Conservation (phyloP, 208 protist genomes). For the Trypanosoma boissoni region DNA sequence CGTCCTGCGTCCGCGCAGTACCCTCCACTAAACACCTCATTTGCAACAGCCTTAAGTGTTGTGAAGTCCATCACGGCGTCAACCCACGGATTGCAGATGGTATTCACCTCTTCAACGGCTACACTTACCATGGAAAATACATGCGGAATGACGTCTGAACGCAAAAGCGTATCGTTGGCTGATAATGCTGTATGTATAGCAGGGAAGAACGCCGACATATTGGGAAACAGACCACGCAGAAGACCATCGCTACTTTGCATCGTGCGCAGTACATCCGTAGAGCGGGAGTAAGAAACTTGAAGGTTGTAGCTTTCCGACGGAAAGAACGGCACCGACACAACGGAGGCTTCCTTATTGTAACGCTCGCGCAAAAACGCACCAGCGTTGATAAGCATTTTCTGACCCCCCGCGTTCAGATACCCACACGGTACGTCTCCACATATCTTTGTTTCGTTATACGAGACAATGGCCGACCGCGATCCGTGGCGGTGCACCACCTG, state of each 20-base stretch:
- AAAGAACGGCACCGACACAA: constrained; percentile 22
- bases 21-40: constrained; percentile 32
- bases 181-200: constrained; percentile 46
- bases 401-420: constrained; percentile 29
- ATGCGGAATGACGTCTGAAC: constrained; percentile 22
- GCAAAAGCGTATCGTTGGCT: constrained; percentile 26
- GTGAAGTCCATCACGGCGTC: constrained; percentile 25
- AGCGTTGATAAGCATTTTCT: constrained; percentile 36
- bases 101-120: not conserved
- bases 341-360: constrained; percentile 23
- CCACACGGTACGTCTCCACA: constrained; percentile 40
- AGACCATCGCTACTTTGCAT: constrained; percentile 39
- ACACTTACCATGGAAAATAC: constrained; percentile 14
- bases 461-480: constrained; percentile 30
- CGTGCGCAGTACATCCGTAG: constrained; percentile 42
- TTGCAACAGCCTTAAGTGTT: constrained; percentile 27
- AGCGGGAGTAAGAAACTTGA: constrained; percentile 29
- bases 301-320: constrained; percentile 32
- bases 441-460: constrained; percentile 38
- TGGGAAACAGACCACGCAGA: constrained; percentile 36
- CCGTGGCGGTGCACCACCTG: constrained; percentile 52
- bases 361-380: constrained; percentile 35
- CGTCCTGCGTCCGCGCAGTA: constrained; percentile 37
- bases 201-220: constrained; percentile 33
- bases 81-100: constrained; percentile 17